phyloP scores from a whole-genome alignment of 495 filamentous ascomycete species.

The Penicillium canescens region DNA sequence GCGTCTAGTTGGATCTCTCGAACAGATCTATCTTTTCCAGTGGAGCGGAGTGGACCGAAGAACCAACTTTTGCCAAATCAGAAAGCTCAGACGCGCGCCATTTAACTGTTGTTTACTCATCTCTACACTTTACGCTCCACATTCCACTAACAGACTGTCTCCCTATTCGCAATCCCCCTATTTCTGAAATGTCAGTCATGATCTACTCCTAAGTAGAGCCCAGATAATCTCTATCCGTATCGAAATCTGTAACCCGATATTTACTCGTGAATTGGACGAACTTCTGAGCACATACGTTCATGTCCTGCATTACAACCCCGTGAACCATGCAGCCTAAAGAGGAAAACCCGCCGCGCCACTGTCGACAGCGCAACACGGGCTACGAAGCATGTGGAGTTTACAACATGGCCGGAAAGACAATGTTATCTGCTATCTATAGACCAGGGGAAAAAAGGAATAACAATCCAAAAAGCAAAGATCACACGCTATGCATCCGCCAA shows the following conservation, averaged over 20 bases:
- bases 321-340: neutral
- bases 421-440: neutral
- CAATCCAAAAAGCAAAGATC: too few relatives aligned
- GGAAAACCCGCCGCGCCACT: neutral
- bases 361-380: neutral
- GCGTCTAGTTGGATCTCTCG: slow-evolving; percentile 18
- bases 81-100: neutral
- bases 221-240: neutral
- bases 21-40: slow-evolving; percentile 23
- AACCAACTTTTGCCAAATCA: neutral
- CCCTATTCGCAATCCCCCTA: slow-evolving; percentile 10
- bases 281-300: neutral
- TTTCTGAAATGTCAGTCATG: slow-evolving; percentile 4
- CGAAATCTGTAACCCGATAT: neutral
- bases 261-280: too few relatives aligned
- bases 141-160: slow-evolving; percentile 16
- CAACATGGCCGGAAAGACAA: too few relatives aligned
- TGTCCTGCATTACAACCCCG: neutral
- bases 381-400: slow-evolving; percentile 2
- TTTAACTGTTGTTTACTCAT: neutral
- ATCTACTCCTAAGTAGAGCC: too few relatives aligned
- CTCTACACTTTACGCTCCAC: slow-evolving; percentile 7
- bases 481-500: neutral
- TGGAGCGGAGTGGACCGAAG: slow-evolving; percentile 12
- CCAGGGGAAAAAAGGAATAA: neutral